phyloP scores from a whole-genome alignment of 75 land plant genomes.

The Sequoia sempervirens region DNA sequence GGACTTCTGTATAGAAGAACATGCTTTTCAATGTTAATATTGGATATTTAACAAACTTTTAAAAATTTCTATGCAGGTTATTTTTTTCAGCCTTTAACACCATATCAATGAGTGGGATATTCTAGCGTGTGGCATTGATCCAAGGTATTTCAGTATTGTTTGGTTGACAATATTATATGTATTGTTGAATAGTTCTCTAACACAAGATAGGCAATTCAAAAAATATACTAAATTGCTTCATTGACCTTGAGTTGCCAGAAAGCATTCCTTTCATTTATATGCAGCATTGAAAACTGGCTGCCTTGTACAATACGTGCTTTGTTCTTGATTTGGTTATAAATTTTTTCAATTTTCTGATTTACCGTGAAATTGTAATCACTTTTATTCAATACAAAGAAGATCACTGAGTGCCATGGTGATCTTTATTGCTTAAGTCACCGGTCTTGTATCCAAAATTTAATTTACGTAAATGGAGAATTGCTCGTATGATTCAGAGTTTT shows the following conservation, averaged over 20 bases:
- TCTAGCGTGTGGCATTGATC: constrained; percentile 8
- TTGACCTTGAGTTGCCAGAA: background rate
- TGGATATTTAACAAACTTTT: background rate
- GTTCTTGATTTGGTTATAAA: background rate
- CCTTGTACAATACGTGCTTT: constrained; percentile 10
- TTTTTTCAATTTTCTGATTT: background rate
- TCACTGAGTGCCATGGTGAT: constrained; percentile 2
- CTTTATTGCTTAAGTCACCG: background rate
- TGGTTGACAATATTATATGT: constrained; percentile 1
- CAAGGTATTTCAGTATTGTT: constrained; percentile 1
- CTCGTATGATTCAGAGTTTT: background rate
- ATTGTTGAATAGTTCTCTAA: constrained; percentile 1
- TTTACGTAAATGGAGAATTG: background rate
- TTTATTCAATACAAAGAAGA: background rate
- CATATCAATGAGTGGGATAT: background rate
- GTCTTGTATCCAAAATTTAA: background rate
- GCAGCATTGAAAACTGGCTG: constrained; percentile 3
- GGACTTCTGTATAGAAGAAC: background rate
- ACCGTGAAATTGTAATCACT: constrained; percentile 1
- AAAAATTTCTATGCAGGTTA: background rate
- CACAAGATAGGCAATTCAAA: background rate
- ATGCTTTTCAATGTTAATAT: background rate
- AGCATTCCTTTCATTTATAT: constrained; percentile 5
- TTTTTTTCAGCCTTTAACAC: background rate
- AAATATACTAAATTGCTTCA: background rate